Evolutionary conservation across 306 rosid genomes (phyloP), one percentile per base, ranked within the genome.

Genomic region (Alnus rubra): DNA sequence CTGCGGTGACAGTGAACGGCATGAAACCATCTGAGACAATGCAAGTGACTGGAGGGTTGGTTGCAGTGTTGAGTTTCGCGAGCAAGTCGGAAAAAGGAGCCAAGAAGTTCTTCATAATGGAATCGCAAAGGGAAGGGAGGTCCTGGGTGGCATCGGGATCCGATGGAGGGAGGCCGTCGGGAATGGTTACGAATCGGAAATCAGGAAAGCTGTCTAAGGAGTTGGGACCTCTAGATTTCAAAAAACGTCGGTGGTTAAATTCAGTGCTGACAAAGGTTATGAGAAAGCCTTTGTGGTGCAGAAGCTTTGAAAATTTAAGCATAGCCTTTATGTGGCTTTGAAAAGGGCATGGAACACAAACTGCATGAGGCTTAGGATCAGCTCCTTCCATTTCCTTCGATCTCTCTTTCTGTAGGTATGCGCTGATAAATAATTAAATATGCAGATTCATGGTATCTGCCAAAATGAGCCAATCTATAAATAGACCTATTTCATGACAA

Each of bases 181-280:
- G 75, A 37, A 77, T 69, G 58, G 81, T 19, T 54, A 54, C 56
- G 1, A 77, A 77, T 8, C 10, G 68, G 33, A 77, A 77, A 7
- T 28, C 55, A 9, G 81, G 67, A 13, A 69, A 4, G 18, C 68
- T 69, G 19, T 69, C 48, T 1, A 77, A 60, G 7, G 75, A 69
- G 33, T 77, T 28, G 16, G 68, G 35, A 2, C 75, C 75, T 11
- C 23, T 37, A 42, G 81, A 77, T 31, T 69, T 28, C 18, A 54
- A 18, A 51, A 77, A 54, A 14, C 69, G 75, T 1, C 28, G 49
- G 75, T 77, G 81, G 16, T 52, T 77, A 48, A 69, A 77, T 33
- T 77, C 75, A 1, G 75, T 68, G 75, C 42, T 77, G 6, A 77
- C 81, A 68, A 77, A 53, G 56, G 81, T 77, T 12, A 77, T 54